Evolutionary conservation across 306 rosid species (phyloP).

Genomic region (Cicer cuneatum): DNA sequence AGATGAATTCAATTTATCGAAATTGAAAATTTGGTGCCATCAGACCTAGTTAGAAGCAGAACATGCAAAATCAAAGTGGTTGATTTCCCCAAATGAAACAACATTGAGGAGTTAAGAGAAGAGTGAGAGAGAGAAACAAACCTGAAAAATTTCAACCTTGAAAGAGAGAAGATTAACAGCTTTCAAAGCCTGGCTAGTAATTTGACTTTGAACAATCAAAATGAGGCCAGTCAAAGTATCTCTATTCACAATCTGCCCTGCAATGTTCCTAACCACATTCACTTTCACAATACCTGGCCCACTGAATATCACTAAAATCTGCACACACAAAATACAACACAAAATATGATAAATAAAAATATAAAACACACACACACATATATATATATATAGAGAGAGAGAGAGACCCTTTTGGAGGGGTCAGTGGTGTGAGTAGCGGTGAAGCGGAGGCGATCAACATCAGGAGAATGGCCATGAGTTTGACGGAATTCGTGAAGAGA

Average conservation of each 20-base stretch:
- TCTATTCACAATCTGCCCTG: slow-evolving; percentile 65
- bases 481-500: slow-evolving; percentile 71
- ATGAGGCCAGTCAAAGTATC: slow-evolving; percentile 72
- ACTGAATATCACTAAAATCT: slow-evolving; percentile 75
- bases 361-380: no score
- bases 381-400: no score
- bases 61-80: neutral
- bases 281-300: slow-evolving; percentile 70
- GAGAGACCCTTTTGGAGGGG: slow-evolving; percentile 65
- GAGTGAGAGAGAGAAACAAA: slow-evolving; percentile 45
- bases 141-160: slow-evolving; percentile 94
- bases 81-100: neutral
- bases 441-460: slow-evolving; percentile 75
- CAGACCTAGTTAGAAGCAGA: neutral
- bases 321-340: slow-evolving; percentile 32
- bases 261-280: slow-evolving; percentile 58
- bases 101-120: neutral
- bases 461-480: slow-evolving; percentile 59
- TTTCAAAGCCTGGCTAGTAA: slow-evolving; percentile 84
- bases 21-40: neutral
- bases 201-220: slow-evolving; percentile 63
- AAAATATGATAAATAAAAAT: neutral
- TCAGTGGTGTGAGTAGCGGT: slow-evolving; percentile 62
- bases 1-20: neutral
- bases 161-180: slow-evolving; percentile 57